Base-by-base conservation (phyloP, 306 rosid species). In the Vigna radiata region DNA sequence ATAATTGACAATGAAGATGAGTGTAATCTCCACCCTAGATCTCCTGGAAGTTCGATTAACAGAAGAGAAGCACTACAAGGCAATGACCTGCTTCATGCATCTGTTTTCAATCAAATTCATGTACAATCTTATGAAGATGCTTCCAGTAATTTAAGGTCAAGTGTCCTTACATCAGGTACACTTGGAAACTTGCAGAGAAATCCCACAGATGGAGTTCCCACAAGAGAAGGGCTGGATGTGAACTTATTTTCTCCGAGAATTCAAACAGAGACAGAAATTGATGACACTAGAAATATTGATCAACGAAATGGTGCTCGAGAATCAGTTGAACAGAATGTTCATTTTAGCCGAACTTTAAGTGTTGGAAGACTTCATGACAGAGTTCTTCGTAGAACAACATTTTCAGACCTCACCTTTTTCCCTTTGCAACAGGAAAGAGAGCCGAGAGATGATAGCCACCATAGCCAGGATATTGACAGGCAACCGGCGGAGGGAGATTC, bases 311-410 rank as follows among this genome's bases (percentile, higher is more conserved):
- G 88, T 68, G 68, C 83, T 81, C 86, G 83, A 72, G 96, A 90
- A 82, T 91, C 93, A 44, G 86, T 83, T 69, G 98, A 93, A 15
- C 84, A 80, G 53, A 93, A 90, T 84, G 88, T 89, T 79, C 93
- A 78, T 72, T 90, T 90, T 80, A 93, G 94, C 81, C 85, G 96
- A 75, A 90, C 98, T 29, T 74, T 93, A 17, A 93, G 98, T 77
- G 98, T 93, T 75, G 98, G 98, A 73, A 89, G 98, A 74, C 98
- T 93, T 76, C 93, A 93, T 25, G 96, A 93, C 72, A 93, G 98
- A 77, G 96, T 93, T 72, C 96, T 90, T 67, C 89, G 93, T 48
- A 87, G 83, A 81, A 86, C 97, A 81, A 87, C 92, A 4, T 60
- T 93, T 64, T 83, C 96, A 31, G 96, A 90, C 70, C 73, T 85